Conservation (phyloP, 1,284 basidiomycete genomes). For the Pseudozyma sp. region DNA sequence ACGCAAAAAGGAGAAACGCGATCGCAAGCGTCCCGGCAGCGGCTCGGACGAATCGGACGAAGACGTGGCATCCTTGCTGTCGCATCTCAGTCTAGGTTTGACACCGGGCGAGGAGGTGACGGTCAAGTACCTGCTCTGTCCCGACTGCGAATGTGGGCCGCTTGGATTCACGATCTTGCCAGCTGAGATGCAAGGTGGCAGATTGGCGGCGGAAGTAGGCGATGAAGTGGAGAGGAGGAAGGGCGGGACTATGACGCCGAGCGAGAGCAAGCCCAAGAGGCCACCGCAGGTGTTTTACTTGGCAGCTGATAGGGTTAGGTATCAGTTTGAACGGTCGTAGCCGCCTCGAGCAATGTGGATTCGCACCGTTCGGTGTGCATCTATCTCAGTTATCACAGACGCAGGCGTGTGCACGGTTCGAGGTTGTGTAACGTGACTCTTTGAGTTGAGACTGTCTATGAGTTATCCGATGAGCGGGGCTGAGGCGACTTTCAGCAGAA, state of each 20-base stretch:
- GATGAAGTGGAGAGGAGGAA: slow-evolving; percentile 50
- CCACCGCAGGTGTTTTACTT: slow-evolving; percentile 54
- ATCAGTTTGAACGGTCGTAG: slow-evolving; percentile 46
- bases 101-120: slow-evolving; percentile 52
- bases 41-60: slow-evolving; percentile 40
- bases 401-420: too few species aligned
- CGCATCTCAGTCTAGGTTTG: slow-evolving; percentile 46
- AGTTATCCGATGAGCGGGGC: too few species aligned
- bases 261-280: slow-evolving; percentile 16
- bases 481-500: too few species aligned
- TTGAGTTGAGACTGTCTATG: too few species aligned
- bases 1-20: slow-evolving; percentile 35
- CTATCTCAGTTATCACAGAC: too few species aligned
- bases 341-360: neutral
- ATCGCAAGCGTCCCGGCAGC: slow-evolving; percentile 30
- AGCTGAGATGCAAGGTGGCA: slow-evolving; percentile 49
- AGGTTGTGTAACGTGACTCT: too few species aligned
- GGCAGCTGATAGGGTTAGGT: slow-evolving; percentile 60
- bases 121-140: slow-evolving; percentile 65
- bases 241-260: slow-evolving; percentile 19
- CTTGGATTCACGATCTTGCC: slow-evolving; percentile 63
- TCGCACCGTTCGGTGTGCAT: too few species aligned
- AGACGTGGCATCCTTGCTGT: slow-evolving; percentile 32
- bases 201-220: slow-evolving; percentile 55
- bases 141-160: slow-evolving; percentile 67